Base-by-base conservation (phyloP, 306 rosid genomes). In the Arachis stenosperma region DNA sequence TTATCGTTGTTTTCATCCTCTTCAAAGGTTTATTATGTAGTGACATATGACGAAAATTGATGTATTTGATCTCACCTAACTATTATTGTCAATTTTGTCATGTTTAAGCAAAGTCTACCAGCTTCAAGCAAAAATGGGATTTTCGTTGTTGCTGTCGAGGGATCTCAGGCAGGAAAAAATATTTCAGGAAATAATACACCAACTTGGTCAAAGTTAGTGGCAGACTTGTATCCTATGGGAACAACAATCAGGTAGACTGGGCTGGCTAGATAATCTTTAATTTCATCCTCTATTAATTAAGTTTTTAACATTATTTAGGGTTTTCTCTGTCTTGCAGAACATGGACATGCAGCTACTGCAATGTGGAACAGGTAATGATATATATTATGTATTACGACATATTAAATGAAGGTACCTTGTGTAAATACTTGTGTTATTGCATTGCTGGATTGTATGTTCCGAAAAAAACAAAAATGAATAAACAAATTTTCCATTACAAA, bases 21-120 rank as follows among this genome's bases (percentile, higher is more conserved):
- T 71, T 79, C 50, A n/a, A 27, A 44, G 70, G 46, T 65, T 78
- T 47, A 40, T 43, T 65, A 9, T 61, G 62, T 52, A n/a, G 58
- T 39, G 52, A 15, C 41, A 60, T 10, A 44, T 76, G 10, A 67
- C 42, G 74, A 80, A 57, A 79, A 51, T 63, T 62, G 73, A 40
- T 65, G 52, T 51, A 53, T 71, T 57, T 71, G 46, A 65, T 75
- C 44, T 79, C 56, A 77, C 77, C 87, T 86, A 80, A 84, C 80
- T 78, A 43, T 74, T 65, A 55, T 65, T 67, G 72, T 77, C 52
- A 56, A 76, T 75, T 81, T 80, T 79, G 29, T 68, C 80, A 79
- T 84, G 92, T 81, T 91, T 81, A 88, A 90, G 92, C 92, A 91
- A 91, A 94, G 99, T 83, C 97, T 89, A 82, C 88, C 93, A 58